Conservation (phyloP, 2,329 filamentous ascomycete species). For the Colletotrichum spaethianum region DNA sequence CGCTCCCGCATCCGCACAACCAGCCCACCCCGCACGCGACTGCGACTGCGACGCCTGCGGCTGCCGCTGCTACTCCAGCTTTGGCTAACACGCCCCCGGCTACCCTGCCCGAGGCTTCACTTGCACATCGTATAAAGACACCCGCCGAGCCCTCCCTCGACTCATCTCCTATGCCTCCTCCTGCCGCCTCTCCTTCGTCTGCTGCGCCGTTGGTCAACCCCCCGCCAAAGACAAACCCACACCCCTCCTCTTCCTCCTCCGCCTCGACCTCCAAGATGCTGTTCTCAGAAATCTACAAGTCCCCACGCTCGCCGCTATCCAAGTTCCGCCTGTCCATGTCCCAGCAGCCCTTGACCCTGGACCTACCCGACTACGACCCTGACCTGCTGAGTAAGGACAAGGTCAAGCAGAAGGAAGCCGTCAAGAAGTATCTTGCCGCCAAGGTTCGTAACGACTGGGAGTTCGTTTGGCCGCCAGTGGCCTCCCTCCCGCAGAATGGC, state of each 20-base stretch:
- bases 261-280: slow-evolving; percentile 61
- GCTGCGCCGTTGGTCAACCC: slow-evolving; percentile 28
- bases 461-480: slow-evolving; percentile 68
- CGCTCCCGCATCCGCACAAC: slow-evolving; percentile 24
- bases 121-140: slow-evolving; percentile 30
- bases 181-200: slow-evolving; percentile 13
- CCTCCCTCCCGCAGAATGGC: slow-evolving; percentile 13
- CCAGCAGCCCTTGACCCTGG: slow-evolving; percentile 46
- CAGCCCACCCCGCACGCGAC: slow-evolving; percentile 39
- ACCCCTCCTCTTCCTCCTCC: slow-evolving; percentile 35
- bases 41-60: slow-evolving; percentile 14
- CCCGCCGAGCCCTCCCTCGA: background rate
- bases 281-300: slow-evolving; percentile 73
- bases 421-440: slow-evolving; percentile 67
- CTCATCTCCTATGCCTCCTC: slow-evolving; percentile 18
- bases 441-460: slow-evolving; percentile 73
- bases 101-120: slow-evolving; percentile 33
- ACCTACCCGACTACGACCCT: slow-evolving; percentile 66
- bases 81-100: slow-evolving; percentile 18
- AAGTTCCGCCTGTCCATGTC: slow-evolving; percentile 60
- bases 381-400: slow-evolving; percentile 76
- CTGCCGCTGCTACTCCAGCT: slow-evolving; percentile 41
- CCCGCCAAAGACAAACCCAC: slow-evolving; percentile 25
- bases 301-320: slow-evolving; percentile 66
- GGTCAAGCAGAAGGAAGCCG: slow-evolving; percentile 73